A percentile compares a stretch with the other conserved stretches of the same genome.
phyloP scores from a whole-genome alignment of 1,284 basidiomycete species.

The Rhodotorula sp. region DNA sequence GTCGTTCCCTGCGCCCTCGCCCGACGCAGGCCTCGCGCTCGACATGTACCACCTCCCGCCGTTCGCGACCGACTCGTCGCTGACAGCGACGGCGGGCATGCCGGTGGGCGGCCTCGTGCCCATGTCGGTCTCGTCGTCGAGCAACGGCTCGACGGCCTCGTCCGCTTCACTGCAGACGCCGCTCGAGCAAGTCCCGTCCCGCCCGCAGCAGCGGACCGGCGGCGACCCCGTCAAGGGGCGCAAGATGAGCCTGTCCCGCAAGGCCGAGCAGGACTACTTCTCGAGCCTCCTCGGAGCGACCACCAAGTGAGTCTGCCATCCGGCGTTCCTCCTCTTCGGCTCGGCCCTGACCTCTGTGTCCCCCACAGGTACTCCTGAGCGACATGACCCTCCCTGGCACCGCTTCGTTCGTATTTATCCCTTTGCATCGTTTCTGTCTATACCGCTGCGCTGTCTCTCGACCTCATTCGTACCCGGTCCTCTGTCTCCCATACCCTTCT shows the following conservation, averaged over 20 bases:
- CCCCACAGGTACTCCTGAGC: slow-evolving; percentile 4
- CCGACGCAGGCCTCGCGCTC: too few relatives aligned
- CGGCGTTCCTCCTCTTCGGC: too few relatives aligned
- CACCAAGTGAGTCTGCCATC: slow-evolving; percentile 1
- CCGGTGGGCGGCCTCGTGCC: not conserved
- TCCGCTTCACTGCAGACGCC: not conserved
- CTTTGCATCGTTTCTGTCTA: too few relatives aligned
- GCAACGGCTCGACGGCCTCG: slow-evolving; percentile 4
- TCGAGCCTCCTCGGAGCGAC: slow-evolving; percentile 18
- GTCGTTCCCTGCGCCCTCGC: too few relatives aligned
- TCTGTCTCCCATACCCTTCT: too few relatives aligned
- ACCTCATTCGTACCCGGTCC: too few relatives aligned
- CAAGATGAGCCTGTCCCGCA: not conserved
- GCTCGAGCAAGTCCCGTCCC: not conserved
- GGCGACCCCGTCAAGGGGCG: not conserved
- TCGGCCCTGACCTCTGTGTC: not conserved
- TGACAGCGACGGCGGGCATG: too few relatives aligned
- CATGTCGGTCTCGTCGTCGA: slow-evolving; percentile 8
- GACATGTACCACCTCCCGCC: not conserved
- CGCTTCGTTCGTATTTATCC: too few relatives aligned
- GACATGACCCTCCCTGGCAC: too few relatives aligned
- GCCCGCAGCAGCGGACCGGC: too few relatives aligned
- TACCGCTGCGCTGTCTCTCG: too few relatives aligned
- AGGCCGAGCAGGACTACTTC: slow-evolving; percentile 20
- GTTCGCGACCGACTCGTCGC: not conserved